phyloP scores from a whole-genome alignment of 2,329 filamentous ascomycete genomes.

The Grosmannia clavigera region DNA sequence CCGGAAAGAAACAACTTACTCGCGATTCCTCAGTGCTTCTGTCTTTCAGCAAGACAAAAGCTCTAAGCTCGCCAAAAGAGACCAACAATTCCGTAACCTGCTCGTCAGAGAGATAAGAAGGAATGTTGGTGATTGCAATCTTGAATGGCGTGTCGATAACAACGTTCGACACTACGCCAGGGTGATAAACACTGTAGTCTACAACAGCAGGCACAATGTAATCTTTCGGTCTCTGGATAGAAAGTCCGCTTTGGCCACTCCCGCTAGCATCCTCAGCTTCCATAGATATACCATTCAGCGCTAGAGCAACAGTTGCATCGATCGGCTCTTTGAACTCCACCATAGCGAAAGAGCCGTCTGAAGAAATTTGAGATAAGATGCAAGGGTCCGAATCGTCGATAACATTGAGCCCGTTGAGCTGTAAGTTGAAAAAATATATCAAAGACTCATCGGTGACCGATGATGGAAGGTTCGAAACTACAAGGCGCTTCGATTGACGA shows the following conservation, averaged over 20 bases:
- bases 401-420: conserved; percentile 93
- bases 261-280: conserved; percentile 52
- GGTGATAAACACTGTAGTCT: conserved; percentile 61
- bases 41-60: conserved; percentile 84
- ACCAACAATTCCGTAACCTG: conserved; percentile 83
- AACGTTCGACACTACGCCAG: conserved; percentile 62
- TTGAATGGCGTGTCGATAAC: conserved; percentile 94
- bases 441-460: conserved; percentile 64
- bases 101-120: conserved; percentile 75
- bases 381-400: conserved; percentile 77
- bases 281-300: conserved; percentile 83
- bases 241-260: conserved; percentile 42
- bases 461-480: conserved; percentile 71
- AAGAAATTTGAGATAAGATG: conserved; percentile 67
- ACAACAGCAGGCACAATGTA: conserved; percentile 81
- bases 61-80: conserved; percentile 85
- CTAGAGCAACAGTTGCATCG: conserved; percentile 84
- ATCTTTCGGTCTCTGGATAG: conserved; percentile 82
- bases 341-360: conserved; percentile 69
- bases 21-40: conserved; percentile 72
- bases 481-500: conserved; percentile 82
- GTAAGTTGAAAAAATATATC: conserved; percentile 83
- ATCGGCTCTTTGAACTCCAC: conserved; percentile 79
- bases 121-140: conserved; percentile 83
- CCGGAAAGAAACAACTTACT: conserved; percentile 37